Conservation (phyloP, 2,329 filamentous ascomycete species). For the Hymenoscyphus albidus region DNA sequence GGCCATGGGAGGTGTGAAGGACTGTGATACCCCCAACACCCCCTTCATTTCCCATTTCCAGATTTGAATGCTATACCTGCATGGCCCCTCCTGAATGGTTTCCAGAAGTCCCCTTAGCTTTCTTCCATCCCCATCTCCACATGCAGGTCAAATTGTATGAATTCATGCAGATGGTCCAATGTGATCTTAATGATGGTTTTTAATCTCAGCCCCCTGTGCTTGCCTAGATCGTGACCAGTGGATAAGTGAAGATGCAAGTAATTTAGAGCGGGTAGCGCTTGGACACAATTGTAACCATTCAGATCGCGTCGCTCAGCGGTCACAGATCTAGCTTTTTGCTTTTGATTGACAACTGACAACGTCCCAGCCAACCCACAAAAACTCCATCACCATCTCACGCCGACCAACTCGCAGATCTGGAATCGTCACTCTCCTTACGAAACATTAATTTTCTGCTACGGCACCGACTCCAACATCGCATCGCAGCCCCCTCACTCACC, state of each 20-base stretch:
- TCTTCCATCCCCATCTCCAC: background rate
- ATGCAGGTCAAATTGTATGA: conserved; percentile 4
- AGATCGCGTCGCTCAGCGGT: conserved; percentile 7
- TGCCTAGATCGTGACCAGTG: conserved; percentile 5
- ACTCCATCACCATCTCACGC: conserved; percentile 12
- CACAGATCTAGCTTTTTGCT: conserved; percentile 8
- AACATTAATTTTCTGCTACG: background rate
- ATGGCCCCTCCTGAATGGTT: conserved; percentile 10
- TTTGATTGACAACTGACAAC: background rate
- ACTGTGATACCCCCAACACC: too few species aligned
- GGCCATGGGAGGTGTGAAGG: too few species aligned
- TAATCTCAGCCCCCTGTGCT: conserved; percentile 10
- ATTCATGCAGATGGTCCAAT: conserved; percentile 5
- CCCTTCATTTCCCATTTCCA: too few species aligned
- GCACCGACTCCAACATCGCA: background rate
- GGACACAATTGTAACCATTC: conserved; percentile 8
- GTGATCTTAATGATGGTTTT: background rate
- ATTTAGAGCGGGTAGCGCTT: conserved; percentile 5
- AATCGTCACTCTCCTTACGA: conserved; percentile 21
- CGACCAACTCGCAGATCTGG: conserved; percentile 25
- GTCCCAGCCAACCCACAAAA: background rate
- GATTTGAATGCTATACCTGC: background rate
- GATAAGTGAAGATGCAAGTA: background rate
- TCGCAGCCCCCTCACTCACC: conserved; percentile 12
- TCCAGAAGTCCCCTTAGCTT: background rate